These are phyloP conservation scores for Ensete ventricosum DNA, from an alignment of 176 grass and related monocot species.

Conservation along the genomic window DNA sequence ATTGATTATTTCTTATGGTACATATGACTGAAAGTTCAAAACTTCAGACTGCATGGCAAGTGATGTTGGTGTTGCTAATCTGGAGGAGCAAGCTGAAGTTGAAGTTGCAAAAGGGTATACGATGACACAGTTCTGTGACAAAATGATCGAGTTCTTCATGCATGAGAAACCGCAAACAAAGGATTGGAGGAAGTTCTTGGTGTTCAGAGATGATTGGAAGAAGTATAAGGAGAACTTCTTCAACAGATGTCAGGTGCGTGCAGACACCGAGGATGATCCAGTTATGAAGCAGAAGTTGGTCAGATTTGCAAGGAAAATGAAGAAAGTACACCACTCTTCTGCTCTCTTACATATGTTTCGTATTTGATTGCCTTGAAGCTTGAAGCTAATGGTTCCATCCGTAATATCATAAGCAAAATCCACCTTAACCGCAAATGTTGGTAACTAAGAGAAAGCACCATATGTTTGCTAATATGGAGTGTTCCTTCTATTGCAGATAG, in stretches of 20 bases:
- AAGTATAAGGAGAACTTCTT: slow-evolving; percentile 67
- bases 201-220: slow-evolving; percentile 83
- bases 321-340: slow-evolving; percentile 41
- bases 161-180: slow-evolving; percentile 68
- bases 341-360: neutral
- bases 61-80: slow-evolving; percentile 18
- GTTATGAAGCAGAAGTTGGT: slow-evolving; percentile 57
- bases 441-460: neutral
- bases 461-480: neutral
- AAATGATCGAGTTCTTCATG: slow-evolving; percentile 86
- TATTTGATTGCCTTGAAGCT: neutral
- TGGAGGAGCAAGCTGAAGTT: slow-evolving; percentile 29
- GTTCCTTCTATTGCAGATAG: slow-evolving; percentile 34
- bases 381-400: neutral
- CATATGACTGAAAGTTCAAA: slow-evolving; percentile 2
- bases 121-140: slow-evolving; percentile 77
- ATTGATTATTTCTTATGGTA: slow-evolving; percentile 10
- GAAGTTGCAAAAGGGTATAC: slow-evolving; percentile 73
- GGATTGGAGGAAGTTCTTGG: slow-evolving; percentile 85
- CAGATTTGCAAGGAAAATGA: slow-evolving; percentile 77
- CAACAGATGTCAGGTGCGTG: slow-evolving; percentile 29
- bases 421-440: neutral
- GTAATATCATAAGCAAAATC: neutral
- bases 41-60: slow-evolving; percentile 24
- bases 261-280: slow-evolving; percentile 48